phyloP scores from a whole-genome alignment of 441 rosid genomes.

The Pelargonium fulgidum region DNA sequence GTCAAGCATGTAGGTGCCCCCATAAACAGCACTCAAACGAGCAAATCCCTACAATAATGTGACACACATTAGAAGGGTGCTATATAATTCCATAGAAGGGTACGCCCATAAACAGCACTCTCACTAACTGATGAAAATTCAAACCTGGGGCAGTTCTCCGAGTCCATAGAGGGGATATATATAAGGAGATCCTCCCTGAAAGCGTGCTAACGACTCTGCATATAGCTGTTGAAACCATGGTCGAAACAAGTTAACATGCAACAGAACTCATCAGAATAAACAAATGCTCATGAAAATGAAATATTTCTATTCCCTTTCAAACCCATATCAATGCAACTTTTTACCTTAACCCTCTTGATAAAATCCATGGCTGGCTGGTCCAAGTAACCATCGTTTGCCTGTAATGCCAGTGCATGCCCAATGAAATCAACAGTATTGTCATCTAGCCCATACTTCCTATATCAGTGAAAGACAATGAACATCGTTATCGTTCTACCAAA shows the following conservation, averaged over 20 bases:
- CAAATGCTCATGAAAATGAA: not conserved
- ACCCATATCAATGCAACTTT: not conserved
- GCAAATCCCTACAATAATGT: conserved; percentile 49
- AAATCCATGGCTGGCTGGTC: conserved; percentile 59
- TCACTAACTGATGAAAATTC: not conserved
- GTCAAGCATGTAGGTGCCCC: conserved; percentile 81
- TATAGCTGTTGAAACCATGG: conserved; percentile 42
- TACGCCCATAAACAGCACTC: not conserved
- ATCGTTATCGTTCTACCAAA: not conserved
- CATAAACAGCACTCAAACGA: conserved; percentile 67
- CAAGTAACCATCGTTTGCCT: conserved; percentile 51
- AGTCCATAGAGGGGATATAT: conserved; percentile 66
- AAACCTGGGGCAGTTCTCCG: conserved; percentile 73
- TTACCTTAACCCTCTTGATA: conserved; percentile 61
- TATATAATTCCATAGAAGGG: not conserved
- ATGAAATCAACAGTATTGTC: conserved; percentile 68
- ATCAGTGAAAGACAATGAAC: not conserved
- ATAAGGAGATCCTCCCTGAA: conserved; percentile 70
- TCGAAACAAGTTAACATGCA: not conserved
- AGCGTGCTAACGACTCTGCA: conserved; percentile 65
- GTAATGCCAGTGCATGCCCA: conserved; percentile 73
- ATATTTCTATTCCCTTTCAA: not conserved
- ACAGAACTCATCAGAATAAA: not conserved
- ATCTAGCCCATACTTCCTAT: conserved; percentile 64
- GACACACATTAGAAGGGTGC: not conserved